phyloP scores from a whole-genome alignment of 208 protist genomes.

The Trichomonas vaginalis region DNA sequence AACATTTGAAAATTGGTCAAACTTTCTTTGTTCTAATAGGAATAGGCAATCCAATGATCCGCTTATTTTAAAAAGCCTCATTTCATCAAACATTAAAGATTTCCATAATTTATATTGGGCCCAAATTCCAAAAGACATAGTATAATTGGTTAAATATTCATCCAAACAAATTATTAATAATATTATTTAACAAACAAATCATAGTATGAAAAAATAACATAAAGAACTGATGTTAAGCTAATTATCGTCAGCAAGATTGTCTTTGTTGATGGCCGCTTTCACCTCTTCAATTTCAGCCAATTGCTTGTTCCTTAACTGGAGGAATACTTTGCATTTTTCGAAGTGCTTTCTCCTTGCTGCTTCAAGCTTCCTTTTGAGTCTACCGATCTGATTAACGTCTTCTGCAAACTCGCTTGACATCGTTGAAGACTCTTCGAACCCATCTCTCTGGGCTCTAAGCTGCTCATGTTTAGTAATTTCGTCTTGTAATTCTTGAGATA shows the following conservation, averaged over 20 bases:
- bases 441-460: background rate
- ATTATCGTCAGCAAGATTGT: background rate
- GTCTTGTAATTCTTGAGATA: background rate
- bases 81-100: too few species aligned
- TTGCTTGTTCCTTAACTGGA: background rate
- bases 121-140: too few species aligned
- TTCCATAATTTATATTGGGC: too few species aligned
- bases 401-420: background rate
- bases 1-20: too few species aligned
- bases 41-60: too few species aligned
- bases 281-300: background rate
- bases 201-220: too few species aligned
- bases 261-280: background rate
- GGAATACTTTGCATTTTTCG: background rate
- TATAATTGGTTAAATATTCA: too few species aligned
- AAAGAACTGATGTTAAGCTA: too few species aligned
- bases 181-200: too few species aligned
- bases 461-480: background rate
- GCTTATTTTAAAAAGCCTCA: too few species aligned
- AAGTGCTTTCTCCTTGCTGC: background rate
- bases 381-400: background rate
- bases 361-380: background rate
- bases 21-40: too few species aligned
- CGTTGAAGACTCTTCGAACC: background rate
- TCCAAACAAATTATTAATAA: too few species aligned